Percentiles rank a stretch among this genome's conserved stretches.
These are phyloP conservation scores for Glarea lozoyensis DNA, from an alignment of 495 filamentous ascomycete genomes.

Conservation along the genomic window DNA sequence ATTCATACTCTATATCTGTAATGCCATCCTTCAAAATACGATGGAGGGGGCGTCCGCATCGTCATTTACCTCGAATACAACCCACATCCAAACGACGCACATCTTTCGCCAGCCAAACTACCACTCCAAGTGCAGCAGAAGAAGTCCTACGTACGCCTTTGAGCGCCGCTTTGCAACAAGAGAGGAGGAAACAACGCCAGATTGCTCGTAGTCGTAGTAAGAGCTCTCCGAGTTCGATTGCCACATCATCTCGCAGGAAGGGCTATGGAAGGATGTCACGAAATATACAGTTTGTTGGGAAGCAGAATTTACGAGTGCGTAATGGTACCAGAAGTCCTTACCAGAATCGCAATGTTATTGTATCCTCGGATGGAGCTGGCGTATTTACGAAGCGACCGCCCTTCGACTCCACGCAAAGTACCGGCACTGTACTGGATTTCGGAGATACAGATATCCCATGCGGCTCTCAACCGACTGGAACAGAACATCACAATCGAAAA, in stretches of 20 bases:
- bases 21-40: not conserved
- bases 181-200: slow-evolving; percentile 8
- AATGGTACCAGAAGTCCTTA: no score
- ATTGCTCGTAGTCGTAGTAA: slow-evolving; percentile 1
- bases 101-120: not conserved
- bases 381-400: no score
- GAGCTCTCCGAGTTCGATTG: slow-evolving; percentile 7
- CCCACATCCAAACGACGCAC: not conserved
- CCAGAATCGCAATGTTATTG: no score
- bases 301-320: no score
- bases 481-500: no score
- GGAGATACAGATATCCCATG: no score
- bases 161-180: slow-evolving; percentile 10
- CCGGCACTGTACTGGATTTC: no score
- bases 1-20: not conserved
- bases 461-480: no score
- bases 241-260: no score
- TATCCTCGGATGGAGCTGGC: no score
- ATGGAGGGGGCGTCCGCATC: not conserved
- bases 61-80: not conserved
- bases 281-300: slow-evolving; percentile 3
- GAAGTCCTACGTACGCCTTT: slow-evolving; percentile 28
- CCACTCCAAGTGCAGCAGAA: slow-evolving; percentile 29
- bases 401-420: no score
- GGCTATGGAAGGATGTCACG: no score